Percentiles rank a stretch among this genome's conserved stretches.
Evolutionary conservation across 129 eudicot species (phyloP).

Genomic region (Helianthus tuberosus): DNA sequence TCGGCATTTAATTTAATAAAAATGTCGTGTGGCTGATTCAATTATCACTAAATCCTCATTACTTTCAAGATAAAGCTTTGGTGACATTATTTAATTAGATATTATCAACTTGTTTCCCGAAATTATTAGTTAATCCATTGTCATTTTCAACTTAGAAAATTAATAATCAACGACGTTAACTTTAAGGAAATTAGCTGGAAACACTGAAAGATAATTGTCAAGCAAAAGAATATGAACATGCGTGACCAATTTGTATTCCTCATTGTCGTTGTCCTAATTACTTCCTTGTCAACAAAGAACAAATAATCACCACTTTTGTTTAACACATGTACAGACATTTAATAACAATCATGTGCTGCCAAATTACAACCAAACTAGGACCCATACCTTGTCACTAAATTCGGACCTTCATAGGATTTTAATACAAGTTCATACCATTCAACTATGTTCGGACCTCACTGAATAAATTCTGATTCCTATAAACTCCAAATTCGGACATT

Average conservation of each 20-base stretch:
- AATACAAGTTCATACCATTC: no score
- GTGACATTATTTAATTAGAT: conserved; percentile 21
- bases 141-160: background rate
- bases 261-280: conserved; percentile 22
- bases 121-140: conserved; percentile 14
- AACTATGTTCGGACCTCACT: no score
- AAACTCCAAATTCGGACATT: no score
- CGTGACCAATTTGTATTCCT: conserved; percentile 36
- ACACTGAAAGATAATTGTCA: background rate
- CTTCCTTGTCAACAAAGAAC: conserved; percentile 12
- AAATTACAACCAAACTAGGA: no score
- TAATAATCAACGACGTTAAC: conserved; percentile 28
- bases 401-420: no score
- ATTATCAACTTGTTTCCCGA: conserved; percentile 14
- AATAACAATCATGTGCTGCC: no score
- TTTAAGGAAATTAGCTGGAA: conserved; percentile 37
- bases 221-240: conserved; percentile 5
- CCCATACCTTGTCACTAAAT: no score
- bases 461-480: no score
- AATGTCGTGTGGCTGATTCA: conserved; percentile 25
- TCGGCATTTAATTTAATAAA: no score
- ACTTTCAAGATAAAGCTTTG: conserved; percentile 32
- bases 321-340: no score
- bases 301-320: no score
- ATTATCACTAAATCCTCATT: conserved; percentile 21